Evolutionary conservation across 192 early-diverging fungal species (phyloP).

Genomic region (Thamnidium elegans): DNA sequence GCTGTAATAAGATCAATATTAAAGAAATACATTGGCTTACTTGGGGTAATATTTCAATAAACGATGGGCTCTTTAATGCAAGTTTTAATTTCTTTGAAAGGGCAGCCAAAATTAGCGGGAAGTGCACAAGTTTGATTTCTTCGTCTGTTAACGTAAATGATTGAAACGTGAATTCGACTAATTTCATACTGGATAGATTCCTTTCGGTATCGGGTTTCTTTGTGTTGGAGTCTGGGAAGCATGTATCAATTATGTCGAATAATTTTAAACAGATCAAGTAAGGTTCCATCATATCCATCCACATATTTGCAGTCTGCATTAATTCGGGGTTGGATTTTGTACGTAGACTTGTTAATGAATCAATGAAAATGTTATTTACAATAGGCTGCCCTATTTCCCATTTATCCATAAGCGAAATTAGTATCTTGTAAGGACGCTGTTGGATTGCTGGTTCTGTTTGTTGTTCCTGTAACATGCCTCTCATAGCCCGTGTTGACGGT

Average conservation of each 20-base stretch:
- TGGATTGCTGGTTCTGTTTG: not conserved
- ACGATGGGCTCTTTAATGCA: constrained; percentile 6
- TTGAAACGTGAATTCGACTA: constrained; percentile 72
- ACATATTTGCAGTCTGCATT: constrained; percentile 83
- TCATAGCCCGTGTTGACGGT: constrained; percentile 53
- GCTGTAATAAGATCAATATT: constrained; percentile 30
- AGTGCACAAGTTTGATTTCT: constrained; percentile 76
- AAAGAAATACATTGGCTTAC: constrained; percentile 29
- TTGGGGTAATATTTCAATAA: constrained; percentile 32
- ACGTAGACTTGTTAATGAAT: constrained; percentile 66
- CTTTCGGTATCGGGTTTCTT: not conserved
- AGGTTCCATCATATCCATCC: constrained; percentile 87
- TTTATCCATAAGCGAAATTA: constrained; percentile 86
- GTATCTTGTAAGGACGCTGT: constrained; percentile 71
- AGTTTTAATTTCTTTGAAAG: constrained; percentile 46
- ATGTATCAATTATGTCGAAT: constrained; percentile 48
- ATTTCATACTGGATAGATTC: constrained; percentile 41
- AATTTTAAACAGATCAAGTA: constrained; percentile 79
- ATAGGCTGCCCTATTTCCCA: constrained; percentile 78
- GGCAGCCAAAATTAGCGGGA: constrained; percentile 71
- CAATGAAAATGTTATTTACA: constrained; percentile 68
- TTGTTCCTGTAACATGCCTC: constrained; percentile 43
- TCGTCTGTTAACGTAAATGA: constrained; percentile 79
- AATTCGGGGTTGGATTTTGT: constrained; percentile 39
- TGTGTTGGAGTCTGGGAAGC: constrained; percentile 33